Percentiles rank a stretch among this genome's conserved stretches.
Evolutionary conservation across 371 early-diverging fungal genomes (phyloP).

Genomic region (Rhizomucor pusillus): DNA sequence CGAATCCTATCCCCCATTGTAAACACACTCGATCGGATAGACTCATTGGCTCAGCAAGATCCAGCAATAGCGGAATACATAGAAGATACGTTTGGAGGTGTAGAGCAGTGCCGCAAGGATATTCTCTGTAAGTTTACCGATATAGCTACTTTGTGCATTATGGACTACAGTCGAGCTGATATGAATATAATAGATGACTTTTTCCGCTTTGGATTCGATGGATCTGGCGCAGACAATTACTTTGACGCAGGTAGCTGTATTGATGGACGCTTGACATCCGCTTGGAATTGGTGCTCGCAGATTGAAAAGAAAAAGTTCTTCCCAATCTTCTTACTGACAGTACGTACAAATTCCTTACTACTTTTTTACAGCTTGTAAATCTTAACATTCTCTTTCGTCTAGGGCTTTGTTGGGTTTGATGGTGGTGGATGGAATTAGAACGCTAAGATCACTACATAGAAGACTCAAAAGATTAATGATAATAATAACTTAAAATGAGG

Average conservation of each 20-base stretch:
- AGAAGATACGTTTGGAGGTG: conserved; percentile 64
- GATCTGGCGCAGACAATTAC: conserved; percentile 93
- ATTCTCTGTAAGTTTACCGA: conserved; percentile 54
- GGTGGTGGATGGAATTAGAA: conserved; percentile 53
- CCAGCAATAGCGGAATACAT: conserved; percentile 64
- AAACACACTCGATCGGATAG: conserved; percentile 71
- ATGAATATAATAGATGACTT: conserved; percentile 67
- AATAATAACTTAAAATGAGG: too few relatives aligned
- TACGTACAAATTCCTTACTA: conserved; percentile 14
- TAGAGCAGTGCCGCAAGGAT: conserved; percentile 62
- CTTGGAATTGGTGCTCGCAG: conserved; percentile 95
- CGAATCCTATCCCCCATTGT: conserved; percentile 90
- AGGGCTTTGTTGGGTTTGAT: conserved; percentile 83
- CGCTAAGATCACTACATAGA: too few relatives aligned
- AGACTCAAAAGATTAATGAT: too few relatives aligned
- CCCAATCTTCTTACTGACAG: conserved; percentile 85
- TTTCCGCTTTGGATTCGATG: conserved; percentile 94
- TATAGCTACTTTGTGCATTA: not conserved
- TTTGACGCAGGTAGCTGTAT: conserved; percentile 96
- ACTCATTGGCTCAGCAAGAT: conserved; percentile 47
- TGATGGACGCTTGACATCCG: conserved; percentile 93
- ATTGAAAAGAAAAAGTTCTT: conserved; percentile 94
- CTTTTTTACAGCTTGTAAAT: not conserved
- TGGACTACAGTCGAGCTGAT: not conserved
- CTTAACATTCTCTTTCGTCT: not conserved